Percentiles rank a stretch among this genome's conserved stretches.
Conservation (phyloP, 768 basidiomycete genomes). For the Rhizopogon rudus region DNA sequence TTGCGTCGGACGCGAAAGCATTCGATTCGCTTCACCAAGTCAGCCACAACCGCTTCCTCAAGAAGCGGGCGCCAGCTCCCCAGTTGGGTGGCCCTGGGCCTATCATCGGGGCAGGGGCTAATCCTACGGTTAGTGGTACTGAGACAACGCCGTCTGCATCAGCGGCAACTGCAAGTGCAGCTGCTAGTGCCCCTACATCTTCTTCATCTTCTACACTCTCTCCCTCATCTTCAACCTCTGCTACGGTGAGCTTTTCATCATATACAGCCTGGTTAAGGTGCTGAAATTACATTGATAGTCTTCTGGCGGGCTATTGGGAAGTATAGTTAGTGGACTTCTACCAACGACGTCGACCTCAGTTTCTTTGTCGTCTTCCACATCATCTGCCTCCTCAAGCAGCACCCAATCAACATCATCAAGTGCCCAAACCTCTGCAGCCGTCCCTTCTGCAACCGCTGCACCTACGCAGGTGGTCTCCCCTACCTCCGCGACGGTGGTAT, state of each 20-base stretch:
- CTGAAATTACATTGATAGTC: not conserved
- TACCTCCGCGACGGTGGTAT: constrained; percentile 42
- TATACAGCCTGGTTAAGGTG: not conserved
- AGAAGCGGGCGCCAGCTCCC: constrained; percentile 48
- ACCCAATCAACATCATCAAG: constrained; percentile 10
- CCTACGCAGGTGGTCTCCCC: constrained; percentile 37
- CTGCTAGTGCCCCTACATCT: constrained; percentile 10
- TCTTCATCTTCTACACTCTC: constrained; percentile 11
- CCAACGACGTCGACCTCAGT: constrained; percentile 13
- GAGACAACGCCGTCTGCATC: constrained; percentile 8
- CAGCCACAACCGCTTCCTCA: constrained; percentile 60
- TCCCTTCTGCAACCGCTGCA: constrained; percentile 24
- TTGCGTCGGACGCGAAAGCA: constrained; percentile 43
- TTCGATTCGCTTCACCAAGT: constrained; percentile 44
- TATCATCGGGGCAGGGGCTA: constrained; percentile 31
- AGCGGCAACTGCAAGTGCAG: constrained; percentile 4
- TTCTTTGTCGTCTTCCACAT: constrained; percentile 12
- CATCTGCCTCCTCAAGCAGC: constrained; percentile 11
- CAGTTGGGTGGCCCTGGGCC: constrained; percentile 7
- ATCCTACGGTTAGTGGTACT: constrained; percentile 13
- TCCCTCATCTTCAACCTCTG: constrained; percentile 9
- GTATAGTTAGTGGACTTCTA: constrained; percentile 8
- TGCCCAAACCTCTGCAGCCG: constrained; percentile 6
- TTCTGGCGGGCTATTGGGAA: constrained; percentile 4
- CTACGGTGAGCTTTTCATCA: constrained; percentile 13